Evolutionary conservation across 345 rosid species (phyloP), one percentile per base, ranked within the genome.

Genomic region (Populus euphratica): DNA sequence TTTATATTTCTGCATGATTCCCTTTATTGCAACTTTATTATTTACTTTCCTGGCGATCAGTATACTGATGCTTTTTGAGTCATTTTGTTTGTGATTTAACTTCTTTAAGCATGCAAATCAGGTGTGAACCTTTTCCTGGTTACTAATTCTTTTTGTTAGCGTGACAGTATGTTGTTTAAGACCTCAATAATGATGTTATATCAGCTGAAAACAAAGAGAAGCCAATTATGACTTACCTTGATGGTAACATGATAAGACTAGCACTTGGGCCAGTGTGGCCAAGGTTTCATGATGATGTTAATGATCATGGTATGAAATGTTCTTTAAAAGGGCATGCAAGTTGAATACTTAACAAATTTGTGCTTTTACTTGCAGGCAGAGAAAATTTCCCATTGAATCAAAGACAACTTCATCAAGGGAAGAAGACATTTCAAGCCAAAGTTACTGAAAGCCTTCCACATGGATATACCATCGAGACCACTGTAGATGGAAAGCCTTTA

Each of bases 401-500:
- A 68, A 64, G 82, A 35, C 83, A 85, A 25, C 77, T 76, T 80
- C 78, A 74, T 76, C 86, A 87, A 81, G 98, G 92, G 75, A 96
- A 90, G 87, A 90, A 83, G 85, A 79, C 82, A 78, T 96, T 96
- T 87, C 91, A 92, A 72, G 97, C 99, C 41, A 90, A 79, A 78
- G 87, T 96, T 83, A 89, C 91, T 4, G 91, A 94, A 88, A 88
- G 86, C 79, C 88, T 86, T 72, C 87, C 89, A 36, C 87, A 86
- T 85, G 96, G 98, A 70, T 92, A 87, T 87, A 88, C 91, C 62
- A 86, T 96, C 64, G 97, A 96, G 85, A 94, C 99, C 63, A 77
- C 85, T 74, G 90, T 96, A 77, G 93, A 89, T 73, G 99, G 99
- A 76, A 94, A 89, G 86, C 86, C 90, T 83, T 88, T 96, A 33